Conservation (phyloP, 805 yeast species). For the Yamadazyma laniorum region DNA sequence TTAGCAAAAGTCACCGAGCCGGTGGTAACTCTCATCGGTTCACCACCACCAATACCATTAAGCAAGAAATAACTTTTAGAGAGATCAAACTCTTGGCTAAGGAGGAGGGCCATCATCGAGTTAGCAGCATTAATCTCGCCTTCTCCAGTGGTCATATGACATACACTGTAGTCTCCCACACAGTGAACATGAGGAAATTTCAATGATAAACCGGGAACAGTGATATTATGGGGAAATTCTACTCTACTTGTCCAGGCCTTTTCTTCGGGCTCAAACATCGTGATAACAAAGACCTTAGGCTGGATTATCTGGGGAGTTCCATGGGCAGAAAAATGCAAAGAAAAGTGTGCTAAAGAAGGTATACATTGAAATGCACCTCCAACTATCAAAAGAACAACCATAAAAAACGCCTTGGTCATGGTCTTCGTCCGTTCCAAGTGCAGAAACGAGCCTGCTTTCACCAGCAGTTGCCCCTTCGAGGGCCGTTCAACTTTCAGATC, state of each 20-base stretch:
- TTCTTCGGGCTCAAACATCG: constrained; percentile 54
- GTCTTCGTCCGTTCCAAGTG: too few species aligned
- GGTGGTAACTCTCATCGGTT: constrained; percentile 53
- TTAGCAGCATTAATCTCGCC: constrained; percentile 68
- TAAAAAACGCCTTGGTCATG: too few species aligned
- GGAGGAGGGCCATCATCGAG: constrained; percentile 51
- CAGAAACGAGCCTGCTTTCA: too few species aligned
- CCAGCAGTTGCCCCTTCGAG: too few species aligned
- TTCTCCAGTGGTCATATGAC: constrained; percentile 68
- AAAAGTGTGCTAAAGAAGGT: background rate
- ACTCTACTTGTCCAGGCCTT: constrained; percentile 51
- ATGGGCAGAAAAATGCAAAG: background rate
- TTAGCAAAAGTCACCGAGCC: constrained; percentile 62
- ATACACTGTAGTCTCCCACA: constrained; percentile 46
- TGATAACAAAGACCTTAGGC: constrained; percentile 56
- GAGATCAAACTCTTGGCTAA: constrained; percentile 56
- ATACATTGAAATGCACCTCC: background rate
- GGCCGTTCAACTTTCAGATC: too few species aligned
- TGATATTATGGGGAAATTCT: constrained; percentile 51
- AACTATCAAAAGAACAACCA: background rate
- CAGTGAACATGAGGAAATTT: constrained; percentile 57
- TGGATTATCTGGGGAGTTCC: constrained; percentile 26
- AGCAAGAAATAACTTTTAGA: constrained; percentile 58
- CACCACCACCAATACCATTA: constrained; percentile 68
- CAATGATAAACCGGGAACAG: constrained; percentile 67